Evolutionary conservation across 164 flowering plant species (phyloP).

Genomic region (grape (Vitis vinifera)): ASM3070453v1 NC_081819.1:14867001-14867500

Average conservation of each 20-base stretch:
- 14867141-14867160: not conserved
- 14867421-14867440: slow-evolving; percentile 39
- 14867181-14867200: slow-evolving; percentile 65
- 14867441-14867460: slow-evolving; percentile 28
- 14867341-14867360: slow-evolving; percentile 17
- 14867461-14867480: too few species aligned
- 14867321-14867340: slow-evolving; percentile 11
- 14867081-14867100: not conserved
- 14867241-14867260: slow-evolving; percentile 14
- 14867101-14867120: not conserved
- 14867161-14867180: not conserved
- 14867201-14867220: slow-evolving; percentile 97
- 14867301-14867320: slow-evolving; percentile 12
- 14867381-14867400: slow-evolving; percentile 20
- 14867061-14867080: too few species aligned
- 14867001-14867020: too few species aligned
- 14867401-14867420: slow-evolving; percentile 35
- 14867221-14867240: slow-evolving; percentile 36
- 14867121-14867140: too few species aligned
- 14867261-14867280: slow-evolving; percentile 24
- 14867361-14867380: slow-evolving; percentile 18
- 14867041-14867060: too few species aligned
- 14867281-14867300: slow-evolving; percentile 27
- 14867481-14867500: too few species aligned
- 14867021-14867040: too few species aligned